Conservation (phyloP, 495 filamentous ascomycete genomes). For the Penicillium psychrofluorescens region DNA sequence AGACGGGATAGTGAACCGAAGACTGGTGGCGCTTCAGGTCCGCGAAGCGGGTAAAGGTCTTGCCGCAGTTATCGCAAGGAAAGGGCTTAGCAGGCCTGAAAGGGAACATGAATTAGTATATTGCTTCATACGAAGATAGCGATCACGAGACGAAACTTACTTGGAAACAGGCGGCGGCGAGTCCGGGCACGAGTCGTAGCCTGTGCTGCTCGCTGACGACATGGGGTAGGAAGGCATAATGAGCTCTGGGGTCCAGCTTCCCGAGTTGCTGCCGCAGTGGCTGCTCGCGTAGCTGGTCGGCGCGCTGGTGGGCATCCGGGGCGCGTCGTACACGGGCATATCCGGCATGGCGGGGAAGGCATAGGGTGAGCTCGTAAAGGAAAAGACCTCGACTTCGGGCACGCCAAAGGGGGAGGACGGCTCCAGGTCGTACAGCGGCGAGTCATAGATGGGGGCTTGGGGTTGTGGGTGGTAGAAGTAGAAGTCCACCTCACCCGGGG, state of each 20-base stretch:
- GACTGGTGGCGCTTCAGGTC: conserved; percentile 49
- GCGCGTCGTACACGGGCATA: conserved; percentile 7
- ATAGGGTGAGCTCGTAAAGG: conserved; percentile 20
- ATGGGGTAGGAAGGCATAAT: conserved; percentile 12
- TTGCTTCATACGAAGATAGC: not conserved
- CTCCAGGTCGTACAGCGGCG: conserved; percentile 12
- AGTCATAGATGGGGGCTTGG: conserved; percentile 10
- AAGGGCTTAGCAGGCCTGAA: conserved; percentile 33
- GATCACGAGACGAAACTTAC: conserved; percentile 8
- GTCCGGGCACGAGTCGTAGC: conserved; percentile 14
- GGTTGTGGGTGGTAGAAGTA: conserved; percentile 18
- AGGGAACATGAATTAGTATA: not conserved
- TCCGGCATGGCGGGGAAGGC: conserved; percentile 8
- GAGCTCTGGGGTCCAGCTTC: conserved; percentile 10
- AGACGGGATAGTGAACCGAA: conserved; percentile 49
- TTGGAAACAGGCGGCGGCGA: conserved; percentile 16
- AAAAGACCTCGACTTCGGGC: conserved; percentile 15
- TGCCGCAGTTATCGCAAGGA: conserved; percentile 36
- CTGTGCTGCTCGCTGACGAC: no score
- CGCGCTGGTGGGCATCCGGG: conserved; percentile 10
- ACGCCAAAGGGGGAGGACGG: conserved; percentile 9
- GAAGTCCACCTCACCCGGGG: conserved; percentile 21
- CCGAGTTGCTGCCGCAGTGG: conserved; percentile 11
- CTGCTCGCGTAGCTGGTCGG: conserved; percentile 13
- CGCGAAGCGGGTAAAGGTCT: conserved; percentile 43